Base-by-base conservation (phyloP, 164 flowering plant species). In the Pachysandra terminalis region DNA sequence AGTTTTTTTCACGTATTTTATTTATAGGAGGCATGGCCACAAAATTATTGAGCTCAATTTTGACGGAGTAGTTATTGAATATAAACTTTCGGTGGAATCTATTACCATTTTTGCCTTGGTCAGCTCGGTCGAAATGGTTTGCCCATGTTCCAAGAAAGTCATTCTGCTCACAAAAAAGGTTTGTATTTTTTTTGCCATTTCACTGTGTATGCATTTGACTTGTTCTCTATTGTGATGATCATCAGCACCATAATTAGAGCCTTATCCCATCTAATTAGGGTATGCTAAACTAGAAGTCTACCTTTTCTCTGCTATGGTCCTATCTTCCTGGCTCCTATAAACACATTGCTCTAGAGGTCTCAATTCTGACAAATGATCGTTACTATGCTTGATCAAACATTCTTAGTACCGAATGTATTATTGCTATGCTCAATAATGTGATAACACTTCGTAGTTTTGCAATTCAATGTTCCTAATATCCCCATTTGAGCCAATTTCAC, bases 81-180 rank as follows among this genome's bases (percentile, higher is more conserved):
- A 83, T 67, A 84, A 84, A 59, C 65, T 81, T 52, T 80, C 86
- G 84, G 87, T 85, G 64, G 87, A 83, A 60, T 84, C 81, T 56
- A 80, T 84, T 55, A 61, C 72, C 7, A 57, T 87, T 56, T 24
- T 57, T 68, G 72, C 73, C 24, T 27, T 61, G 19, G 52, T 89
- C 48, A 81, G 75, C 22, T 83, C 91, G 14, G 75, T 72, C 49
- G 64, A 80, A 78, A 74, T 90, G 60, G 66, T 80, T 52, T 73
- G 79, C 76, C 79, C 88, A 26, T 70, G 40, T 28, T 69, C 67
- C 70, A 68, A 76, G 58, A 81, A 81, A 67, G 73, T 63, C 54
- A 73, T 92, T 62, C 68, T 90, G 32, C 73, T 51, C 37, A 53
- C 73, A 21, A 72, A 58, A 70, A 81, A 52, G 93, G 98, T 94